Evolutionary conservation across 192 early-diverging fungal genomes (phyloP).

Genomic region (Entomortierella beljakovae): DNA sequence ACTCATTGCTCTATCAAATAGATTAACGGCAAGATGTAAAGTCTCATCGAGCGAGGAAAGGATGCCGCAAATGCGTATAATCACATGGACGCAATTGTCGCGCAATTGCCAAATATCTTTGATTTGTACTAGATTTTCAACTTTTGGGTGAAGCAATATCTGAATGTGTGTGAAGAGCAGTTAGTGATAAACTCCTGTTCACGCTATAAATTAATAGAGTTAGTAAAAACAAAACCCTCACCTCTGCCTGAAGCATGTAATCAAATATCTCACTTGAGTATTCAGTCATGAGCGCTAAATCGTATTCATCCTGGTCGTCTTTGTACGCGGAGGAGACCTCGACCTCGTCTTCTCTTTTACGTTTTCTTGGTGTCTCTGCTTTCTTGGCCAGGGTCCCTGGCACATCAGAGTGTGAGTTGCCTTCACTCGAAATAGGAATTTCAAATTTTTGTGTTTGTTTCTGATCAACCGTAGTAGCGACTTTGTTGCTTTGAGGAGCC

Average conservation of each 20-base stretch:
- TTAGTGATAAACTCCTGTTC: too few species aligned
- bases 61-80: not conserved
- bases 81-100: not conserved
- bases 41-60: slow-evolving; percentile 67
- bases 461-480: too few species aligned
- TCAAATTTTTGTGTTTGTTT: too few species aligned
- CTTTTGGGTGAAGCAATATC: slow-evolving; percentile 8
- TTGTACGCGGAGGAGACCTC: not conserved
- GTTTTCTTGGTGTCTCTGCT: too few species aligned
- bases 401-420: too few species aligned
- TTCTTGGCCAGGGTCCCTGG: too few species aligned
- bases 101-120: not conserved
- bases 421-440: too few species aligned
- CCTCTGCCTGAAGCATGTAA: slow-evolving; percentile 19
- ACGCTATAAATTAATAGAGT: not conserved
- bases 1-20: slow-evolving; percentile 89
- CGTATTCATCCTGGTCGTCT: not conserved
- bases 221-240: not conserved
- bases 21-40: slow-evolving; percentile 74
- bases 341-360: too few species aligned
- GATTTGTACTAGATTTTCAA: not conserved
- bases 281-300: slow-evolving; percentile 2
- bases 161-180: not conserved
- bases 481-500: too few species aligned
- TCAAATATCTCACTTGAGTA: slow-evolving; percentile 18